A percentile compares a stretch with the other conserved stretches of the same genome.
Conservation (phyloP, 2,329 filamentous ascomycete species). For the Penicillium hesseltinei region DNA sequence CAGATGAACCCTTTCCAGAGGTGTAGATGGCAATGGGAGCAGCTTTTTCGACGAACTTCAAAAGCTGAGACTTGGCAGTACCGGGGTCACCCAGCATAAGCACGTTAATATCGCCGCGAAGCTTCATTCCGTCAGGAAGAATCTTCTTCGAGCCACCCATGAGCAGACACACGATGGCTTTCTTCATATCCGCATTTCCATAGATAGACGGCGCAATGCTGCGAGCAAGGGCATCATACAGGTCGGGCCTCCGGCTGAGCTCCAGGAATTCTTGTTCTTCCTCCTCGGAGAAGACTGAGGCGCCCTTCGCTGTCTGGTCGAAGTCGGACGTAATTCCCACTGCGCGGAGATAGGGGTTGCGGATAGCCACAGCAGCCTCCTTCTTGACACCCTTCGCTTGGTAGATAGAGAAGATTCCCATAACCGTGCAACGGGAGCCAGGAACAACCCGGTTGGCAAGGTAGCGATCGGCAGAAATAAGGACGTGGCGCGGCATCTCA, state of each 20-base stretch:
- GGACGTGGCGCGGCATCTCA: constrained; percentile 88
- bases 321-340: constrained; percentile 89
- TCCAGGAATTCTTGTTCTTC: constrained; percentile 96
- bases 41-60: constrained; percentile 97
- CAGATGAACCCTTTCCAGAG: constrained; percentile 95
- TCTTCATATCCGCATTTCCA: constrained; percentile 94
- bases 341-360: constrained; percentile 89
- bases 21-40: constrained; percentile 98
- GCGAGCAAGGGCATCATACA: constrained; percentile 86
- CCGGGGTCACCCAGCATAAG: constrained; percentile 93
- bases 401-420: constrained; percentile 98
- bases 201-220: constrained; percentile 98
- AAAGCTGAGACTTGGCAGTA: constrained; percentile 93
- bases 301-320: constrained; percentile 84
- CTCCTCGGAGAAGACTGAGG: constrained; percentile 81
- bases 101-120: constrained; percentile 97
- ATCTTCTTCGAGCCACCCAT: constrained; percentile 98
- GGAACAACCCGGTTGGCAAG: constrained; percentile 94
- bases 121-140: constrained; percentile 92
- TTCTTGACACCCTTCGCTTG: constrained; percentile 85
- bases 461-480: constrained; percentile 95
- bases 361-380: constrained; percentile 84
- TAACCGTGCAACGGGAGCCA: constrained; percentile 89
- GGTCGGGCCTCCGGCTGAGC: constrained; percentile 81
- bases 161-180: constrained; percentile 88